Percentiles rank a stretch among this genome's conserved stretches.
Evolutionary conservation across 805 yeast genomes (phyloP).

Genomic region (Hanseniaspora meyeri): DNA sequence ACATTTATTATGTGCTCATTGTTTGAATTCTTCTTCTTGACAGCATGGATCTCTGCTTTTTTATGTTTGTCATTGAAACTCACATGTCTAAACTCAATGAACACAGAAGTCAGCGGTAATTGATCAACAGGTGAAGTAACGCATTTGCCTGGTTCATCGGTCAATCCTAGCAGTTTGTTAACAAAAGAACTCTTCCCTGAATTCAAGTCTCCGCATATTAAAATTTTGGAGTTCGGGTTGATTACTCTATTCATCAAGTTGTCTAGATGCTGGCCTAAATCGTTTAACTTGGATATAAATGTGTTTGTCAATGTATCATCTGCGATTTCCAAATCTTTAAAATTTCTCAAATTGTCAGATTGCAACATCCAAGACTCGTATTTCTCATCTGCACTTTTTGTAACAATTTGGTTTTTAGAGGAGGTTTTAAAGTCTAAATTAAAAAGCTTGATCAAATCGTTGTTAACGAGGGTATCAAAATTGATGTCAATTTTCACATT

Average conservation of each 20-base stretch:
- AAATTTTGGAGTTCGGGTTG: constrained; percentile 84
- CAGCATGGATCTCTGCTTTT: constrained; percentile 87
- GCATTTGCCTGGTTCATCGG: constrained; percentile 32
- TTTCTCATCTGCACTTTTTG: neutral
- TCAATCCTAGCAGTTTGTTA: constrained; percentile 69
- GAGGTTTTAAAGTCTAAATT: constrained; percentile 4
- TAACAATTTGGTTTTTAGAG: neutral
- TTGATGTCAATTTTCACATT: neutral
- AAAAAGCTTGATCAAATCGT: neutral
- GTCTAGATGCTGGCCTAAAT: constrained; percentile 52
- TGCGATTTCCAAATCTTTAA: constrained; percentile 6
- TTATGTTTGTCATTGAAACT: constrained; percentile 45
- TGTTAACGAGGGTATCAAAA: constrained; percentile 6
- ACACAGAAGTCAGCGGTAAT: constrained; percentile 93
- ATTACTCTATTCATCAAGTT: constrained; percentile 73
- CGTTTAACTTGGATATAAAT: constrained; percentile 33
- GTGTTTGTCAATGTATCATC: constrained; percentile 8
- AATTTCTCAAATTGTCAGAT: neutral
- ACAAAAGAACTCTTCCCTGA: constrained; percentile 95
- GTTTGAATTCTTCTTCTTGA: constrained; percentile 25
- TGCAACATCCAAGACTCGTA: neutral
- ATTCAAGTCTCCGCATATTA: constrained; percentile 92
- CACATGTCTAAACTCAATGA: constrained; percentile 86
- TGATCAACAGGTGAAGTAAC: constrained; percentile 68
- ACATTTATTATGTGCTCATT: constrained; percentile 26